Evolutionary conservation across 2,329 filamentous ascomycete species (phyloP).

Genomic region (Colletotrichum limetticola): DNA sequence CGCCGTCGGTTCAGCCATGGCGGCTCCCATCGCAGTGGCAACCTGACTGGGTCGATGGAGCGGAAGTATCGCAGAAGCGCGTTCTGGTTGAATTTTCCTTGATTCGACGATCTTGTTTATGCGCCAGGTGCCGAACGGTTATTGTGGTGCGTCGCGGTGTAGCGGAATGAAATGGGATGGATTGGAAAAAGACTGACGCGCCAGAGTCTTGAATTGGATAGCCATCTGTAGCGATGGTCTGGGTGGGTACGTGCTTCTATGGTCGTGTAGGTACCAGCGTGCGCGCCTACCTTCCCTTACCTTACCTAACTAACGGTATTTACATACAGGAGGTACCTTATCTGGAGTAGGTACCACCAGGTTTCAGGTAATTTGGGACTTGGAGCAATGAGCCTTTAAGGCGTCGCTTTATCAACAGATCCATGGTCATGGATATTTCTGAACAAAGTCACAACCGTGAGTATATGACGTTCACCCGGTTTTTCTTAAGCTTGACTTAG

Average conservation of each 20-base stretch:
- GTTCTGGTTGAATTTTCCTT: background rate
- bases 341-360: no score
- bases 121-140: background rate
- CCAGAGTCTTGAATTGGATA: background rate
- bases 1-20: slow-evolving; percentile 40
- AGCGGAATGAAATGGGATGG: background rate
- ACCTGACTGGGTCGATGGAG: background rate
- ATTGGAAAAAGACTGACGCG: background rate
- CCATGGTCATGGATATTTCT: no score
- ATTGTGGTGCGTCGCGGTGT: background rate
- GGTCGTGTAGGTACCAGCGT: background rate
- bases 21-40: slow-evolving; percentile 40
- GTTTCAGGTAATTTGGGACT: no score
- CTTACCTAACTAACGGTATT: no score
- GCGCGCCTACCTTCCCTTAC: background rate
- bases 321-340: no score
- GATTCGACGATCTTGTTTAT: background rate
- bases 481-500: no score
- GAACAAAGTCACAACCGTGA: no score
- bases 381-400: no score
- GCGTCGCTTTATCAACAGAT: no score
- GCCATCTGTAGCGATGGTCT: no score
- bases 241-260: background rate
- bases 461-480: no score
- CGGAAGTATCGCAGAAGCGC: background rate